phyloP scores from a whole-genome alignment of 2,329 filamentous ascomycete genomes.

The Arthrobotrys sphaeroides region DNA sequence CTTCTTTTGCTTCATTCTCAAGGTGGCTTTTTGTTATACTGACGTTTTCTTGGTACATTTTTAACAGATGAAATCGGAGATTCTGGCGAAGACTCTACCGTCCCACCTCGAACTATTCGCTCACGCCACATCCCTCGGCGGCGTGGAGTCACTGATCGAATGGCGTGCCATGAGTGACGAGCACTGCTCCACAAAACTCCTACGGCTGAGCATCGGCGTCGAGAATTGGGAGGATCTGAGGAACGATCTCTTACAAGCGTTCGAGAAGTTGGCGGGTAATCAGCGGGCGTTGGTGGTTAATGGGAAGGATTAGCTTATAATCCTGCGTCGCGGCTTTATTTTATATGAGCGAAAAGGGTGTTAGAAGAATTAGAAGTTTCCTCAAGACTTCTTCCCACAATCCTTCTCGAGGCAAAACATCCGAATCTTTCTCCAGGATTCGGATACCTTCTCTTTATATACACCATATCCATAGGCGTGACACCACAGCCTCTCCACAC shows the following conservation, averaged over 20 bases:
- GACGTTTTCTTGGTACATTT: not conserved
- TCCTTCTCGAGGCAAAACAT: not conserved
- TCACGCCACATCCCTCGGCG: slow-evolving; percentile 91
- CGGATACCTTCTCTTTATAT: not conserved
- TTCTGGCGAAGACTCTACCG: slow-evolving; percentile 74
- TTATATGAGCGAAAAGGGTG: too few relatives aligned
- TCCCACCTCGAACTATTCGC: slow-evolving; percentile 84
- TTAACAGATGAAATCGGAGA: slow-evolving; percentile 60
- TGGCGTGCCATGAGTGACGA: slow-evolving; percentile 91
- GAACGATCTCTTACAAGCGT: slow-evolving; percentile 75
- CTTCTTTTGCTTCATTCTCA: not conserved
- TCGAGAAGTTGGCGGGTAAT: slow-evolving; percentile 67
- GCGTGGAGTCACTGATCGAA: slow-evolving; percentile 95
- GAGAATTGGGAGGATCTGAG: slow-evolving; percentile 87
- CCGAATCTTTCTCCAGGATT: not conserved
- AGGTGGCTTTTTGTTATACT: not conserved
- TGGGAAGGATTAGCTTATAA: not conserved
- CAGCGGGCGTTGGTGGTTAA: slow-evolving; percentile 47
- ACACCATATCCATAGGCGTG: not conserved
- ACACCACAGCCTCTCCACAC: not conserved
- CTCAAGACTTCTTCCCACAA: not conserved
- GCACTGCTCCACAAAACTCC: slow-evolving; percentile 74
- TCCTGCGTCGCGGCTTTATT: not conserved
- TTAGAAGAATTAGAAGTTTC: not conserved
- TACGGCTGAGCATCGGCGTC: slow-evolving; percentile 85